These are phyloP conservation scores for Hortiboletus flavorubellus DNA, from an alignment of 768 basidiomycete genomes.

Conservation along the genomic window DNA sequence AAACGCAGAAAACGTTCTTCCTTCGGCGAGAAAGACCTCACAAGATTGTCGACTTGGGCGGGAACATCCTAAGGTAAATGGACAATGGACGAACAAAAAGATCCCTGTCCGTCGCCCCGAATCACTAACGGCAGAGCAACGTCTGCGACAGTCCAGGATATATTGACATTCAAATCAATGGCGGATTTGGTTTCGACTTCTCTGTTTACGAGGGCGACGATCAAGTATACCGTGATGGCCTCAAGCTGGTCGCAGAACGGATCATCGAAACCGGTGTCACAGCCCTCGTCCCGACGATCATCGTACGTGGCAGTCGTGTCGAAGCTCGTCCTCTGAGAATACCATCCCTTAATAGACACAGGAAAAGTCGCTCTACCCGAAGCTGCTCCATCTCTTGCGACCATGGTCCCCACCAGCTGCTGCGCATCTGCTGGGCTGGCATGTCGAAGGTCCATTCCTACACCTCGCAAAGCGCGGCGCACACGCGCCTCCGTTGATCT, in stretches of 20 bases:
- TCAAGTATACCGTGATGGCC: conserved; percentile 59
- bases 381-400: conserved; percentile 61
- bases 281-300: conserved; percentile 66
- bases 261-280: conserved; percentile 89
- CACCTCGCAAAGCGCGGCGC: conserved; percentile 81
- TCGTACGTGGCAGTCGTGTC: conserved; percentile 43
- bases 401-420: conserved; percentile 62
- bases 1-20: conserved; percentile 64
- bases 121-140: conserved; percentile 9
- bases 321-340: neutral
- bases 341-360: conserved; percentile 53
- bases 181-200: conserved; percentile 85
- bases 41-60: conserved; percentile 63
- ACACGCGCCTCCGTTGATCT: conserved; percentile 66
- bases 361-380: conserved; percentile 70
- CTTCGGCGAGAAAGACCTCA: conserved; percentile 56
- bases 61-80: conserved; percentile 69
- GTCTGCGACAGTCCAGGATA: conserved; percentile 63
- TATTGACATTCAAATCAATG: conserved; percentile 88
- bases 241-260: conserved; percentile 67
- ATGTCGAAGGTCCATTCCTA: conserved; percentile 88
- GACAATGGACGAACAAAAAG: neutral
- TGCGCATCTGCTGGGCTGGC: conserved; percentile 83
- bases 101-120: neutral
- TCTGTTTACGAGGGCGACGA: conserved; percentile 76